Conservation (phyloP, 176 grass and related monocot genomes). For the Lolium rigidum region DNA sequence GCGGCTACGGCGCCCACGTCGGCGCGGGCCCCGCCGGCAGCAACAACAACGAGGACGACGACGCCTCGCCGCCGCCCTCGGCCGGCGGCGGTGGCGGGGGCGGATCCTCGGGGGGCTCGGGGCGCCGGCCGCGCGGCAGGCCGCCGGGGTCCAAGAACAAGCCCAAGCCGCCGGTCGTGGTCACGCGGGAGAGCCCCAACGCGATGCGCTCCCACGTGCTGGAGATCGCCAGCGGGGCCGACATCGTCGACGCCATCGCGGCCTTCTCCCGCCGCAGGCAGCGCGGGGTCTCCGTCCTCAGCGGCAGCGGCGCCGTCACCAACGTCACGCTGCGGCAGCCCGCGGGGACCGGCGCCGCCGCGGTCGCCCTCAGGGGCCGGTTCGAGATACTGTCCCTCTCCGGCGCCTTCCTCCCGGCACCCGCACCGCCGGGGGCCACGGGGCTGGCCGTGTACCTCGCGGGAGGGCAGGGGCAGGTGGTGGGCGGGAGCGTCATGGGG, state of each 20-base stretch:
- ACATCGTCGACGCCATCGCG: conserved; percentile 83
- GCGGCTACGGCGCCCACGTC: conserved; percentile 39
- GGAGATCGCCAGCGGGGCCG: conserved; percentile 87
- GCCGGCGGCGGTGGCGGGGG: conserved; percentile 3
- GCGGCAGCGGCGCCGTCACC: conserved; percentile 78
- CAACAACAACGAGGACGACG: conserved; percentile 67
- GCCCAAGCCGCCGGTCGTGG: conserved; percentile 82
- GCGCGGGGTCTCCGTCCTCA: conserved; percentile 84
- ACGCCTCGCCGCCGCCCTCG: conserved; percentile 43
- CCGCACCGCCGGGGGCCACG: conserved; percentile 67
- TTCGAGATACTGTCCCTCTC: conserved; percentile 89
- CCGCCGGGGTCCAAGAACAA: conserved; percentile 96
- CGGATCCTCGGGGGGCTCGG: background rate
- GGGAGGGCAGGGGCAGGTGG: conserved; percentile 82
- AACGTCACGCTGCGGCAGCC: conserved; percentile 84
- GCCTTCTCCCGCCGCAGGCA: conserved; percentile 76
- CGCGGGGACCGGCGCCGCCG: conserved; percentile 39
- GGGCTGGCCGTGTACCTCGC: conserved; percentile 86
- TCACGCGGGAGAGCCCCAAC: conserved; percentile 84
- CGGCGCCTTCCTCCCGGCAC: conserved; percentile 81
- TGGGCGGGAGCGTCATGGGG: conserved; percentile 83
- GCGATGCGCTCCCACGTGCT: conserved; percentile 92
- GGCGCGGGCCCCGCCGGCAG: conserved; percentile 31
- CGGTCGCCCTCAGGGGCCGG: conserved; percentile 63
- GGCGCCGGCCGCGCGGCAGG: conserved; percentile 73